These are phyloP conservation scores for Amaranthus tricolor DNA, from an alignment of 179 eudicot genomes.

Conservation along the genomic window DNA sequence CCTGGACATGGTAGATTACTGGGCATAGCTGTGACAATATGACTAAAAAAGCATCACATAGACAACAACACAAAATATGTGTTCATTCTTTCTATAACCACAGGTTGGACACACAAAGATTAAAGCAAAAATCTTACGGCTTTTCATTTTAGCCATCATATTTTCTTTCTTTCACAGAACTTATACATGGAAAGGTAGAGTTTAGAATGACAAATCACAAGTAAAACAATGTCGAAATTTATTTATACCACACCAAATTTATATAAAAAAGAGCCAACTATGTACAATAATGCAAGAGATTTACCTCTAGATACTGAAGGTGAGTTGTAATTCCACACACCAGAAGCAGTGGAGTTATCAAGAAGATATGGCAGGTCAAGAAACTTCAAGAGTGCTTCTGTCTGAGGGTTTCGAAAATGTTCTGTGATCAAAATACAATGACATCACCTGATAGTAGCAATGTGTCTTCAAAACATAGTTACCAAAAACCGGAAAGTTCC, in stretches of 20 bases:
- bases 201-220: neutral
- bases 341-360: constrained; percentile 39
- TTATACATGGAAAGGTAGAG: neutral
- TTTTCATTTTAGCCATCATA: constrained; percentile 3
- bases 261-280: neutral
- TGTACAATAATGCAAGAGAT: neutral
- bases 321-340: constrained; percentile 32
- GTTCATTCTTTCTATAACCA: too few species aligned
- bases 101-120: neutral
- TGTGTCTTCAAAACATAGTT: neutral
- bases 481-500: neutral
- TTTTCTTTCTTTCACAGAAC: neutral
- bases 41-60: too few species aligned
- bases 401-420: constrained; percentile 69
- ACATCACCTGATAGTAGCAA: neutral
- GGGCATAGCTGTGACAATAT: neutral
- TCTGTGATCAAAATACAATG: constrained; percentile 37
- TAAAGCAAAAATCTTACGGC: neutral
- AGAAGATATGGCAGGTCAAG: constrained; percentile 79
- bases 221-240: neutral
- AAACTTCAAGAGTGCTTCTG: constrained; percentile 63
- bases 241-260: neutral
- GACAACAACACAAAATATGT: too few species aligned
- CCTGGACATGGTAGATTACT: neutral
- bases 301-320: constrained; percentile 38